phyloP scores from a whole-genome alignment of 2,329 filamentous ascomycete species.

The Nemania diffusa region DNA sequence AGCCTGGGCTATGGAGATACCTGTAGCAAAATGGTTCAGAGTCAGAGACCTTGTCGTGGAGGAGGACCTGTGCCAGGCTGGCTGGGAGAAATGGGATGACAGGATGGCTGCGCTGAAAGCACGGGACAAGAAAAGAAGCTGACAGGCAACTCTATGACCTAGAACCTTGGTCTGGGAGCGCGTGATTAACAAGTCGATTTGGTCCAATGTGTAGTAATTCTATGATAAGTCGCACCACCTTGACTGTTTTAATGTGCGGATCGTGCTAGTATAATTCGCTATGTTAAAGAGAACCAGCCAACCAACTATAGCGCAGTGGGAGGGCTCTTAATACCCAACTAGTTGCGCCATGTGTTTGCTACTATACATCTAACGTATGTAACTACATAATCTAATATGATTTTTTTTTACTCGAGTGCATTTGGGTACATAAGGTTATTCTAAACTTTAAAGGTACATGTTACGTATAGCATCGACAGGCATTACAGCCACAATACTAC shows the following conservation, averaged over 20 bases:
- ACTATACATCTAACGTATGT: too few relatives aligned
- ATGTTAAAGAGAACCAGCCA: too few relatives aligned
- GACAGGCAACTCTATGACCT: slow-evolving; percentile 5
- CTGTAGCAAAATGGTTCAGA: slow-evolving; percentile 72
- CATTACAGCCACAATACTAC: too few relatives aligned
- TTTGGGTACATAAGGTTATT: too few relatives aligned
- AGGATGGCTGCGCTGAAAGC: slow-evolving; percentile 51
- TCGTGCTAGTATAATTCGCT: too few relatives aligned
- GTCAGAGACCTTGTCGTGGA: slow-evolving; percentile 85
- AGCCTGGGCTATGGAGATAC: slow-evolving; percentile 75
- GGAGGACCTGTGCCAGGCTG: slow-evolving; percentile 89
- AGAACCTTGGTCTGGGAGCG: background rate
- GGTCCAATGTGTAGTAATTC: slow-evolving; percentile 4
- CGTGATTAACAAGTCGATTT: background rate
- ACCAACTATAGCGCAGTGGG: too few relatives aligned
- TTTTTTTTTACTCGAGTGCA: too few relatives aligned
- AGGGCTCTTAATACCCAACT: too few relatives aligned
- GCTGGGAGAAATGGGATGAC: slow-evolving; percentile 91
- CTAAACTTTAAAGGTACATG: too few relatives aligned
- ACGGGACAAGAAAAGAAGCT: slow-evolving; percentile 50
- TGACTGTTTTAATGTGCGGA: background rate
- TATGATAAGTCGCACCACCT: background rate
- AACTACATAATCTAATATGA: too few relatives aligned
- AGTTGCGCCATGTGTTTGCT: too few relatives aligned
- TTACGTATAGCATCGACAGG: too few relatives aligned